phyloP scores from a whole-genome alignment of 2,329 filamentous ascomycete species.

The Penicillium olsonii region DNA sequence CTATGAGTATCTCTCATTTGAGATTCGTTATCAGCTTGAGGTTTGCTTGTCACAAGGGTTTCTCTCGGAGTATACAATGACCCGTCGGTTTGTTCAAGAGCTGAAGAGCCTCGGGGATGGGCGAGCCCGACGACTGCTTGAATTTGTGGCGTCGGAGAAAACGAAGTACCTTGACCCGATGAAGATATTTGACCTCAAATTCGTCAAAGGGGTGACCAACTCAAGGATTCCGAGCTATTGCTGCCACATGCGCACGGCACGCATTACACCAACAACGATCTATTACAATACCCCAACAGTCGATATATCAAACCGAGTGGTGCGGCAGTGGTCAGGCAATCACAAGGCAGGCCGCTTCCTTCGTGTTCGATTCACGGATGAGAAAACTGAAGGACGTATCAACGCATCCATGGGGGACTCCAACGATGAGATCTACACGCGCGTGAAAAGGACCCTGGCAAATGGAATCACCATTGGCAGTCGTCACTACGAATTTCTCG shows the following conservation, averaged over 20 bases:
- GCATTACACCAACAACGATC: conserved; percentile 81
- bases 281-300: conserved; percentile 75
- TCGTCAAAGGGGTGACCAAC: conserved; percentile 49
- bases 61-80: conserved; percentile 75
- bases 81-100: conserved; percentile 64
- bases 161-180: conserved; percentile 68
- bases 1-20: conserved; percentile 60
- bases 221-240: conserved; percentile 70
- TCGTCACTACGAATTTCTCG: conserved; percentile 83
- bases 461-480: conserved; percentile 83
- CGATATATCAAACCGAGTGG: conserved; percentile 84
- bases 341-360: conserved; percentile 77
- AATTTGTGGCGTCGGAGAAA: conserved; percentile 69
- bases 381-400: conserved; percentile 65
- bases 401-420: conserved; percentile 56
- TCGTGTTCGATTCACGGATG: conserved; percentile 86
- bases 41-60: conserved; percentile 82
- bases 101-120: conserved; percentile 55
- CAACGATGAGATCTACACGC: conserved; percentile 71
- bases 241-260: conserved; percentile 71
- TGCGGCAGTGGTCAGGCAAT: conserved; percentile 68
- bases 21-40: conserved; percentile 85
- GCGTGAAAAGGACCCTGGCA: conserved; percentile 69
- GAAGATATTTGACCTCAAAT: conserved; percentile 63
- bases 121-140: conserved; percentile 67